Evolutionary conservation across 441 rosid genomes (phyloP), one percentile per base, ranked within the genome.

Genomic region (Aquilaria agallochum): DNA sequence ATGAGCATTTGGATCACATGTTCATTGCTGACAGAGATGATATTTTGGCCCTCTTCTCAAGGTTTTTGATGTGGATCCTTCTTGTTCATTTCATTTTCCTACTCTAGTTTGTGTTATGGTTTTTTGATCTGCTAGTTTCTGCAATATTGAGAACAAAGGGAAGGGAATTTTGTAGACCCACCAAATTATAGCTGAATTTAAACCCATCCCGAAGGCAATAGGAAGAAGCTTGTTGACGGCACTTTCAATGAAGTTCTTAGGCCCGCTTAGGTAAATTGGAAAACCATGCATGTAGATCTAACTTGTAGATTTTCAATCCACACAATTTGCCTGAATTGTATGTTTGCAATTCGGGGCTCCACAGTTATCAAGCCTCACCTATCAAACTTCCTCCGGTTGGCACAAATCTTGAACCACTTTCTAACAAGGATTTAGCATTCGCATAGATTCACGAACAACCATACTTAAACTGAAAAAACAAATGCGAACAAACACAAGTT

Each of bases 91-190:
- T 20, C 27, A 20, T 20, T 20, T 20, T 20, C 27, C 53, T 50
- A 5, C 15, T 50, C 8, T 10, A 12, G 9, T 5, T 45, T 58
- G 31, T 20, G 27, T 20, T 15, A 8, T 15, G 47, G 52, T 30
- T 42, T n/a, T 27, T 36, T 36, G 32, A 3, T 4, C 27, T 55
- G 30, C 44, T 63, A 27, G 27, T 54, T 55, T 5, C 42, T 65
- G 53, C 40, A 93, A 97, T 76, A 66, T 93, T 68, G 98, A 88
- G 68, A 78, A 72, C 45, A 89, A 83, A 66, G 97, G 98, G 2
- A 81, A 84, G 63, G 98, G 97, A 49, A 90, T 93, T 59, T 76
- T 90, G 65, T 96, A 93, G 66, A 81, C 77, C 67, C 95, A 90
- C 63, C 94, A 87, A 60, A 75, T 93, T 64, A 74, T 87, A 63